Percentiles rank a stretch among this genome's conserved stretches.
Conservation (phyloP, 768 basidiomycete species). For the Tulasnella sp. region DNA sequence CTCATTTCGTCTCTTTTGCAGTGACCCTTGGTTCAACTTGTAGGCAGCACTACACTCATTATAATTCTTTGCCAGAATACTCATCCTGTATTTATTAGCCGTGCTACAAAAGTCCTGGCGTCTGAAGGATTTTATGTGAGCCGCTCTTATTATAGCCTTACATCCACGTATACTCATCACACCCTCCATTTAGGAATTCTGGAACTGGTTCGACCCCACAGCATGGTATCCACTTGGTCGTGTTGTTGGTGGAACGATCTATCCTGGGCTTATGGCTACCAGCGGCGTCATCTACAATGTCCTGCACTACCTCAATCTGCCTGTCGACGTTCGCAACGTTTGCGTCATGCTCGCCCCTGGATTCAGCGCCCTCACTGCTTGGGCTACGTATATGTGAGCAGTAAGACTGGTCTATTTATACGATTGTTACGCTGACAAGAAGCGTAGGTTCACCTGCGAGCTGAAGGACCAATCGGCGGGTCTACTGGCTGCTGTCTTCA, state of each 20-base stretch:
- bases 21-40: conserved; percentile 99
- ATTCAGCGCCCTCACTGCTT: conserved; percentile 92
- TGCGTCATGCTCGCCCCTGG: conserved; percentile 96
- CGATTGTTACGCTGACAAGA: neutral
- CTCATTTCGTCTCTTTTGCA: conserved; percentile 25
- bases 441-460: conserved; percentile 84
- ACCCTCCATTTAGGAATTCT: conserved; percentile 65
- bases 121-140: conserved; percentile 91
- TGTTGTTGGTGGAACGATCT: conserved; percentile 96
- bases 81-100: conserved; percentile 37
- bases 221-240: conserved; percentile 99
- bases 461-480: conserved; percentile 93
- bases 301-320: conserved; percentile 78
- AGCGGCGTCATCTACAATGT: conserved; percentile 93
- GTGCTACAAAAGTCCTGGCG: conserved; percentile 84
- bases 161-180: conserved; percentile 8
- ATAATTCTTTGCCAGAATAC: neutral
- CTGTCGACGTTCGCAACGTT: conserved; percentile 93
- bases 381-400: conserved; percentile 85
- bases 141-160: conserved; percentile 5
- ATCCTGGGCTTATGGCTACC: conserved; percentile 97
- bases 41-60: conserved; percentile 35
- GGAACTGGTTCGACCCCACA: conserved; percentile 99
- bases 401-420: conserved; percentile 14
- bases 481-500: conserved; percentile 94